A percentile compares a stretch with the other conserved stretches of the same genome.
phyloP scores from a whole-genome alignment of 2,329 filamentous ascomycete genomes.

The Scedosporium dehoogii region DNA sequence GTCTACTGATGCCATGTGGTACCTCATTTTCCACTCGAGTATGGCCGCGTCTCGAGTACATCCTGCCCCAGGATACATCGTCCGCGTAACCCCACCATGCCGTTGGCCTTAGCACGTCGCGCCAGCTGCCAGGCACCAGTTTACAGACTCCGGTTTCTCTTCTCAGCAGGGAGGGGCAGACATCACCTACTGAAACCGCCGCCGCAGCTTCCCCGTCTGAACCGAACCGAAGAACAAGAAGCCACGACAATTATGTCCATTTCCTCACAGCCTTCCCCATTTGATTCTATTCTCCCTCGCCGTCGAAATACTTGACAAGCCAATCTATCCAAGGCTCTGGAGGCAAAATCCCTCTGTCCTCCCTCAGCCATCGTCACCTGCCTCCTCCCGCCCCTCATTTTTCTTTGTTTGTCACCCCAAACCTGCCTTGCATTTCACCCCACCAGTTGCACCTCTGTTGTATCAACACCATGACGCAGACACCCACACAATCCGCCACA shows the following conservation, averaged over 20 bases:
- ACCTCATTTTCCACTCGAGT: neutral
- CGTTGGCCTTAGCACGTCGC: neutral
- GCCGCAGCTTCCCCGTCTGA: neutral
- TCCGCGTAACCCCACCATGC: neutral
- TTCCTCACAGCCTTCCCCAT: neutral
- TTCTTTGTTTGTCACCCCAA: neutral
- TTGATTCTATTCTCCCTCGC: neutral
- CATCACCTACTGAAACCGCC: neutral
- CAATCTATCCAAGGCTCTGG: neutral
- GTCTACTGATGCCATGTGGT: neutral
- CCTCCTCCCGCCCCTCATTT: neutral
- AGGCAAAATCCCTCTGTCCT: neutral
- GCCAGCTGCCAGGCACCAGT: neutral
- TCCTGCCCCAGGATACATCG: neutral
- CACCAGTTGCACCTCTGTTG: neutral
- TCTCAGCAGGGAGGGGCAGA: neutral
- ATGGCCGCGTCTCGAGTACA: neutral
- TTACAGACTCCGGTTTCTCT: neutral
- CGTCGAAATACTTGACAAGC: neutral
- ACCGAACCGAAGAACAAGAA: neutral
- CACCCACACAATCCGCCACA: neutral
- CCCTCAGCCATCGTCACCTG: neutral
- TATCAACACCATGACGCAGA: conserved; percentile 4
- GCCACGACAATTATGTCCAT: neutral
- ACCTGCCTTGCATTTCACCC: neutral